Conservation (phyloP, 116 monocot species). For the Iris pallida region DNA sequence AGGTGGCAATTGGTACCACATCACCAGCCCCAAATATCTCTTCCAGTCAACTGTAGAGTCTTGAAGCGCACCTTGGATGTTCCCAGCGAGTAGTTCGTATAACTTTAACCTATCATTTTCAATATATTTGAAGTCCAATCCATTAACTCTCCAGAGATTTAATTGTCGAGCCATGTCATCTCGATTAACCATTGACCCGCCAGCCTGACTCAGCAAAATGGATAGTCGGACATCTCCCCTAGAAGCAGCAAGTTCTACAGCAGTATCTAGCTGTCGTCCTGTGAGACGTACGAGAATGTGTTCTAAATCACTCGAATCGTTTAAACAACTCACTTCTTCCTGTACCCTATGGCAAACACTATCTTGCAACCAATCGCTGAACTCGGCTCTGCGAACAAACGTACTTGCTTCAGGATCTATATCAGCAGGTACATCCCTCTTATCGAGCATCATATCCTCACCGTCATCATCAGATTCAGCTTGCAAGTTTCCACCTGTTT, state of each 20-base stretch:
- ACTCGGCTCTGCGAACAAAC: conserved; percentile 78
- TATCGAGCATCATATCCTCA: conserved; percentile 81
- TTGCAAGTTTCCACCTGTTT: conserved; percentile 24
- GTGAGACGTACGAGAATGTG: conserved; percentile 68
- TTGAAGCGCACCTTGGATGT: conserved; percentile 60
- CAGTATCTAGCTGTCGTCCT: conserved; percentile 77
- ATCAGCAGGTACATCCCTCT: conserved; percentile 40
- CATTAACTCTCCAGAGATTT: conserved; percentile 83
- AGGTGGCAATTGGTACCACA: conserved; percentile 92
- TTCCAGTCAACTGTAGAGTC: conserved; percentile 84
- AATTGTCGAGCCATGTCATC: conserved; percentile 72
- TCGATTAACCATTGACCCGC: conserved; percentile 79
- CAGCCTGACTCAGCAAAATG: conserved; percentile 80
- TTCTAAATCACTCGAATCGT: conserved; percentile 55
- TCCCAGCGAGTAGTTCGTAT: conserved; percentile 88
- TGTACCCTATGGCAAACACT: conserved; percentile 84
- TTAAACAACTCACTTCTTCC: conserved; percentile 69
- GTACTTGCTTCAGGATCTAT: conserved; percentile 68
- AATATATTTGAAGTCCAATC: conserved; percentile 79
- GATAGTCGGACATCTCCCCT: conserved; percentile 85
- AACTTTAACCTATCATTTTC: conserved; percentile 71
- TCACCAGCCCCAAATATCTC: conserved; percentile 69
- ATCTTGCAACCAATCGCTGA: conserved; percentile 93
- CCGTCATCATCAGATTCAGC: conserved; percentile 23
- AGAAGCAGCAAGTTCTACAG: conserved; percentile 82